Evolutionary conservation across 495 filamentous ascomycete genomes (phyloP).

Genomic region (Neurospora hispaniola): DNA sequence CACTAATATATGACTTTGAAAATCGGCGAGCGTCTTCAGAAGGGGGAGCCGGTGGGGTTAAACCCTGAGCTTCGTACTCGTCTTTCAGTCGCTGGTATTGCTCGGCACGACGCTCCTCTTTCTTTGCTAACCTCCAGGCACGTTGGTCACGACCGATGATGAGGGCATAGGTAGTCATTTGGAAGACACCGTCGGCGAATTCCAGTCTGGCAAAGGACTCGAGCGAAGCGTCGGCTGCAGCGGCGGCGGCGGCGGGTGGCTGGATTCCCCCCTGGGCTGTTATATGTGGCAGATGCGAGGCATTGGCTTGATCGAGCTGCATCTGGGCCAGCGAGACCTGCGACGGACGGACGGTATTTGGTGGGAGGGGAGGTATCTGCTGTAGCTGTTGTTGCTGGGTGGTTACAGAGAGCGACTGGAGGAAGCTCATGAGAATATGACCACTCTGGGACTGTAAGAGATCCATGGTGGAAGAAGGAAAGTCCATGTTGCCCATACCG

Average conservation of each 20-base stretch:
- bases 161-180: conserved; percentile 43
- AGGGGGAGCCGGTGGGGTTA: conserved; percentile 30
- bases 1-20: conserved; percentile 43
- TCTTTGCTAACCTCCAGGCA: conserved; percentile 32
- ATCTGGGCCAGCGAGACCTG: conserved; percentile 19
- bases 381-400: conserved; percentile 9
- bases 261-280: conserved; percentile 4
- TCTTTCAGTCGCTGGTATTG: conserved; percentile 27
- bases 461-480: conserved; percentile 6
- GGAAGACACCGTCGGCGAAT: conserved; percentile 40
- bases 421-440: conserved; percentile 19
- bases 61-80: conserved; percentile 27
- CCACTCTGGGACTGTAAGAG: conserved; percentile 8
- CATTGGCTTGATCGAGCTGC: conserved; percentile 5
- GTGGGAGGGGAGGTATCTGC: conserved; percentile 7
- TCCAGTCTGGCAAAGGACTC: conserved; percentile 42
- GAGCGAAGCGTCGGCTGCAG: conserved; percentile 23
- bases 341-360: conserved; percentile 20
- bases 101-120: conserved; percentile 29
- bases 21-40: conserved; percentile 31
- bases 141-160: conserved; percentile 39
- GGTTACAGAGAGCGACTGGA: conserved; percentile 5
- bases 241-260: conserved; percentile 11
- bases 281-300: neutral
- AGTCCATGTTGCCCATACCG: conserved; percentile 1